phyloP scores from a whole-genome alignment of 257 asterid species.

The Lycium ferocissimum region DNA sequence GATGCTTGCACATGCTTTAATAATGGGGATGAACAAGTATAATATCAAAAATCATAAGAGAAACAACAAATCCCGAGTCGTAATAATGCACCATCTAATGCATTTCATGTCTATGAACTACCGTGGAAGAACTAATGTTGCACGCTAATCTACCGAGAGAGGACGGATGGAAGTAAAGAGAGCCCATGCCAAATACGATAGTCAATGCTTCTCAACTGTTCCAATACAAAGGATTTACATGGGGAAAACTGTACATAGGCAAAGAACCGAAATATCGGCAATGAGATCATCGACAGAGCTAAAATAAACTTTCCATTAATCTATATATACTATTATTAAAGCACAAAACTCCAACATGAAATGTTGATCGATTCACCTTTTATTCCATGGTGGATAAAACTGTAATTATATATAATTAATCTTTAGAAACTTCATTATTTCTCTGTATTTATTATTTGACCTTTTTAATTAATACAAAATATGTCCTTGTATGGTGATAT shows the following conservation, averaged over 20 bases:
- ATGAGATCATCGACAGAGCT: background rate
- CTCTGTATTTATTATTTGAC: slow-evolving; percentile 1
- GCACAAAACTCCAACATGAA: too few relatives aligned
- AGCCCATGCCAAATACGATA: slow-evolving; percentile 93
- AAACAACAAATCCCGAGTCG: background rate
- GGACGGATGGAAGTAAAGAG: slow-evolving; percentile 96
- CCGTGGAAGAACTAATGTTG: background rate
- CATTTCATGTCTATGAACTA: background rate
- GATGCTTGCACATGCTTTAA: background rate
- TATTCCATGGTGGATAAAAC: background rate
- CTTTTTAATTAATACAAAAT: background rate
- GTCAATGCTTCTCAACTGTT: slow-evolving; percentile 72
- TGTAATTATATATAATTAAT: background rate
- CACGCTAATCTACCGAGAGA: slow-evolving; percentile 61
- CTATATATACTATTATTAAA: background rate
- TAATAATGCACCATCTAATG: background rate
- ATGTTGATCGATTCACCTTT: background rate
- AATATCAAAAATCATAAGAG: background rate
- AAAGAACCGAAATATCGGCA: slow-evolving; percentile 16
- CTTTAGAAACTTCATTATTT: background rate
- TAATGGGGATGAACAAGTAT: background rate
- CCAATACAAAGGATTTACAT: slow-evolving; percentile 72
- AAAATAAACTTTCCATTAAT: background rate
- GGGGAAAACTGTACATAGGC: slow-evolving; percentile 75
- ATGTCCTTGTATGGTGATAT: slow-evolving; percentile 11